Conservation (phyloP, 2,329 filamentous ascomycete genomes). For the Colletotrichum nymphaeae region DNA sequence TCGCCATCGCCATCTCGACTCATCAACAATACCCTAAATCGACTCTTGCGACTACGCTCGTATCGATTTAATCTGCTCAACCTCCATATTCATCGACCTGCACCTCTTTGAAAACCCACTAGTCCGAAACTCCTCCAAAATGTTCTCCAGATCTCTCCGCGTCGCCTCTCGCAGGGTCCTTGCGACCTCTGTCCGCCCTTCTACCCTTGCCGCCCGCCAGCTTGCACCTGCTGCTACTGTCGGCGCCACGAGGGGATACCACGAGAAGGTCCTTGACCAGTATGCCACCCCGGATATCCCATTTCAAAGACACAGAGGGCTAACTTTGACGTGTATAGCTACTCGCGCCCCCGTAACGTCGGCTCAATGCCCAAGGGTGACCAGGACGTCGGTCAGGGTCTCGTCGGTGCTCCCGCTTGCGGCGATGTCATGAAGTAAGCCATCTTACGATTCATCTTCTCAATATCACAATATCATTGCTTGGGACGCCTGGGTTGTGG, state of each 20-base stretch:
- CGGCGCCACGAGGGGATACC: slow-evolving; percentile 58
- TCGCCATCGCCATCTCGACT: slow-evolving; percentile 24
- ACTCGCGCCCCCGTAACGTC: slow-evolving; percentile 65
- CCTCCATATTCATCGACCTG: slow-evolving; percentile 7
- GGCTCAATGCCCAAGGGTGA: slow-evolving; percentile 78
- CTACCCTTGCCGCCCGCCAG: slow-evolving; percentile 53
- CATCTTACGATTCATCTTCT: not conserved
- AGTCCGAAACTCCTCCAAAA: slow-evolving; percentile 39
- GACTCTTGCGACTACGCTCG: slow-evolving; percentile 19
- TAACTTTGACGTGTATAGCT: slow-evolving; percentile 56
- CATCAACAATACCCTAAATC: slow-evolving; percentile 4
- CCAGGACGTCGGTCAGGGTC: slow-evolving; percentile 86
- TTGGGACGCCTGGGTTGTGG: not conserved
- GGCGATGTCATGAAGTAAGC: slow-evolving; percentile 86
- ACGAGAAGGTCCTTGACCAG: slow-evolving; percentile 79
- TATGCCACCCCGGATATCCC: slow-evolving; percentile 66
- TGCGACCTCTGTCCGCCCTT: slow-evolving; percentile 52
- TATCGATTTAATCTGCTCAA: slow-evolving; percentile 10
- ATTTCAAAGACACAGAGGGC: slow-evolving; percentile 58
- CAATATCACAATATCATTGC: not conserved
- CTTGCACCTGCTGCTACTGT: slow-evolving; percentile 53
- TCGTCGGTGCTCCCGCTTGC: slow-evolving; percentile 89
- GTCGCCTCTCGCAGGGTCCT: slow-evolving; percentile 56
- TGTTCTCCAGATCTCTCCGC: slow-evolving; percentile 60
- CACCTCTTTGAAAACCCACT: slow-evolving; percentile 7